Evolutionary conservation across 306 rosid genomes (phyloP).

Genomic region (Cucurbita argyrosperma): DNA sequence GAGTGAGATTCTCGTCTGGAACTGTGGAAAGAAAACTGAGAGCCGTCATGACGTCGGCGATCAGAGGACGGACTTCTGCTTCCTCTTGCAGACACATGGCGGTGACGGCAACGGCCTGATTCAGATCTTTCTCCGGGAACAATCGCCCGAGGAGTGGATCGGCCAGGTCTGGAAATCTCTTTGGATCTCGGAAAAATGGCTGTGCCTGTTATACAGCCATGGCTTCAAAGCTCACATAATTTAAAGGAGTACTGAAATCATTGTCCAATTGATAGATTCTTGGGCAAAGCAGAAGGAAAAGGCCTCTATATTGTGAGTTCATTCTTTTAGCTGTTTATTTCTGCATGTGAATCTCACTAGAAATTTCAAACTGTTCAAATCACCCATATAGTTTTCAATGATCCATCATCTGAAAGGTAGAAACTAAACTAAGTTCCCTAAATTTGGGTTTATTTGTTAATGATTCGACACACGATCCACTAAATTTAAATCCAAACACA

Average conservation of each 20-base stretch:
- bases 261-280: neutral
- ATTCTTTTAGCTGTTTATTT: neutral
- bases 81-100: constrained; percentile 96
- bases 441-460: neutral
- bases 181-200: constrained; percentile 60
- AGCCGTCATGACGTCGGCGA: constrained; percentile 68
- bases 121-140: constrained; percentile 72
- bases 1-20: constrained; percentile 15
- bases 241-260: no score
- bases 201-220: constrained; percentile 42
- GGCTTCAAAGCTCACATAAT: neutral
- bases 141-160: constrained; percentile 40
- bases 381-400: neutral
- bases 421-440: neutral
- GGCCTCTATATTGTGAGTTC: neutral
- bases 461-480: neutral
- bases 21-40: constrained; percentile 51
- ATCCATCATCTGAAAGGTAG: neutral
- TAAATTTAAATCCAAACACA: neutral
- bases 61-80: constrained; percentile 69
- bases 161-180: constrained; percentile 57
- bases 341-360: neutral
- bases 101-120: constrained; percentile 81
- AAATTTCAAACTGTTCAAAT: neutral
- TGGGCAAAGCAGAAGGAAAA: neutral